Evolutionary conservation across 208 protist species (phyloP), one percentile per base, ranked within the genome.

Genomic region (Trypanosoma grayi): DNA sequence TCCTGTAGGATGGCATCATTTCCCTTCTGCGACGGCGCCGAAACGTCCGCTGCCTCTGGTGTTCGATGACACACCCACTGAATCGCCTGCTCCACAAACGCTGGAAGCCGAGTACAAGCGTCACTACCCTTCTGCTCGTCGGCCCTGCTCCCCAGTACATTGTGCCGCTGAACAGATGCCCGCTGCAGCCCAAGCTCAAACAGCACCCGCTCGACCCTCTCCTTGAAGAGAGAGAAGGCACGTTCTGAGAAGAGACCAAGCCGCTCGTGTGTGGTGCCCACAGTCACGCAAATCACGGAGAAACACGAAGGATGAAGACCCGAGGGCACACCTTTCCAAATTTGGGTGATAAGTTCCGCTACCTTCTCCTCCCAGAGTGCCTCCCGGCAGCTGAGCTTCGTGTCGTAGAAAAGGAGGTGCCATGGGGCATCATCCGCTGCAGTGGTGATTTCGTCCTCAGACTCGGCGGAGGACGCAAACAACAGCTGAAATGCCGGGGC

Each of bases 401-500:
- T 13, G 18, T 60, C 34, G 40, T 60, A 66, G n/a, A 73, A 67
- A 4, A 80, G 43, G 11, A 80, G 43, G 1, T 64, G 58, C 68
- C 64, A 78, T 0, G 25, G 45, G 1, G 6, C 25, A 9, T 30
- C 33, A 20, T 65, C 66, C 1, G 40, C n/a, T 16, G 25, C 28
- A 9, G 20, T 41, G 11, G n/a, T 55, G 11, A 60, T 47, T 30
- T 72, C 66, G 0, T n/a, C 28, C 11, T 37, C 47, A 36, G 0
- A 0, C 18, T 63, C 60, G 16, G 27, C 44, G 58, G 60, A 60
- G 22, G 50, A 44, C 0, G 60, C 79, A 47, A 90, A 85, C 14
- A 86, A 20, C 31, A 81, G 27, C 22, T 74, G 73, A 45, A 80
- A 77, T 10, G 77, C 60, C 1, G 83, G 83, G 5, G 79, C 75